Conservation (phyloP, 2,329 filamentous ascomycete genomes). For the Fusarium subtropicale region DNA sequence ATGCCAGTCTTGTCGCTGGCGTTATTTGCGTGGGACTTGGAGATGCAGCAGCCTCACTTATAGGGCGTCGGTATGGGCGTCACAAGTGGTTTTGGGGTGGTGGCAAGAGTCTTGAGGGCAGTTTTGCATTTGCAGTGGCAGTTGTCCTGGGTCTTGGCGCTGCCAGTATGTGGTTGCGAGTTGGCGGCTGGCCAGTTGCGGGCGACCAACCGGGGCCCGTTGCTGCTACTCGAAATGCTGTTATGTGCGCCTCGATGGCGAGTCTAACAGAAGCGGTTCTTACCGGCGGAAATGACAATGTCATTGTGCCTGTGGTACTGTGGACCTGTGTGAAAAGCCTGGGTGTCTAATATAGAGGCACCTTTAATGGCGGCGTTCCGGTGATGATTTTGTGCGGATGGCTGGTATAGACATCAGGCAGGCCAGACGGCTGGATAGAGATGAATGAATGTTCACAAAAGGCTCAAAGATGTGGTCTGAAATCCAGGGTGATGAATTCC, state of each 20-base stretch:
- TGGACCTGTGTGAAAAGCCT: constrained; percentile 92
- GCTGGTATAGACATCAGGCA: constrained; percentile 20
- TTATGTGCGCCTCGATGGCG: constrained; percentile 79
- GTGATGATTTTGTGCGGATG: constrained; percentile 3
- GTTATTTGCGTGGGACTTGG: constrained; percentile 96
- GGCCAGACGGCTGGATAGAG: constrained; percentile 29
- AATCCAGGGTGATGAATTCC: constrained; percentile 2
- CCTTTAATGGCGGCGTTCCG: constrained; percentile 31
- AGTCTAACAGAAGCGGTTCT: constrained; percentile 95
- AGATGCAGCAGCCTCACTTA: constrained; percentile 90
- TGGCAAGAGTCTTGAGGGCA: constrained; percentile 93
- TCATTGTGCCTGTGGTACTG: constrained; percentile 91
- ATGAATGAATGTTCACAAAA: constrained; percentile 44
- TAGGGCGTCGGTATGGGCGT: constrained; percentile 86
- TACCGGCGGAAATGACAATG: constrained; percentile 98
- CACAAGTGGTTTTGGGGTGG: constrained; percentile 97
- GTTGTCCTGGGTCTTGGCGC: constrained; percentile 80
- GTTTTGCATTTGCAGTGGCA: constrained; percentile 81
- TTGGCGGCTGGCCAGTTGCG: constrained; percentile 78
- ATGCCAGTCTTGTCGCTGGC: constrained; percentile 90
- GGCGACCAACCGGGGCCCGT: constrained; percentile 54
- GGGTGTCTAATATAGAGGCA: constrained; percentile 58
- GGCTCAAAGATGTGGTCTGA: constrained; percentile 7
- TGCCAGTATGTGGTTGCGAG: constrained; percentile 77
- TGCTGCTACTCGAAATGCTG: constrained; percentile 70